A percentile compares a stretch with the other conserved stretches of the same genome.
Conservation (phyloP, 1,139 yeast species). For the Candida sanyaensis region DNA sequence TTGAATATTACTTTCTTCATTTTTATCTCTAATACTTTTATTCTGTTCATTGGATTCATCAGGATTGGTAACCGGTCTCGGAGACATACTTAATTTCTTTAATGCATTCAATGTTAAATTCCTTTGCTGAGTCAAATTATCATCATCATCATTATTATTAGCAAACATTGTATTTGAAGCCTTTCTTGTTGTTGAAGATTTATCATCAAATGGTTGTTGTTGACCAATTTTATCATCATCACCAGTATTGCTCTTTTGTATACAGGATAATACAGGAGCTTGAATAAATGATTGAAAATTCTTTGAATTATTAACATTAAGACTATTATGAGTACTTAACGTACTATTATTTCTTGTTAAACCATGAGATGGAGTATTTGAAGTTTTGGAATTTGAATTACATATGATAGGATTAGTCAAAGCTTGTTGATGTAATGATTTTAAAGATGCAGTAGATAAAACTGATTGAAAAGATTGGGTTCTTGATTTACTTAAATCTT, state of each 20-base stretch:
- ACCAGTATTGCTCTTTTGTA: constrained; percentile 23
- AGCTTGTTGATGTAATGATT: constrained; percentile 42
- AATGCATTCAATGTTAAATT: constrained; percentile 46
- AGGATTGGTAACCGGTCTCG: constrained; percentile 33
- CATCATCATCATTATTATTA: constrained; percentile 22
- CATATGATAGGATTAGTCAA: constrained; percentile 6
- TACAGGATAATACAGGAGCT: constrained; percentile 48
- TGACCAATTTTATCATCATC: constrained; percentile 44
- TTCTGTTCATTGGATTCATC: constrained; percentile 9
- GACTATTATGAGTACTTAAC: constrained; percentile 14
- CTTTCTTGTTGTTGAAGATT: constrained; percentile 6
- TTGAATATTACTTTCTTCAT: constrained; percentile 1
- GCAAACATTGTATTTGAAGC: constrained; percentile 6
- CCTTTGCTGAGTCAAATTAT: constrained; percentile 43
- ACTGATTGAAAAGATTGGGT: constrained; percentile 67
- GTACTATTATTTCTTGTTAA: constrained; percentile 27
- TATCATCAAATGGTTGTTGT: constrained; percentile 42
- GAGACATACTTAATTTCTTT: constrained; percentile 46
- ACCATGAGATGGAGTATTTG: constrained; percentile 15
- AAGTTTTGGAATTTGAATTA: constrained; percentile 8
- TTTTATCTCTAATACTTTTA: not conserved
- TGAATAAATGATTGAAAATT: constrained; percentile 51
- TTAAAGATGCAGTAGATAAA: constrained; percentile 60
- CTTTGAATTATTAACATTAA: constrained; percentile 22
- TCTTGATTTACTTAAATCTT: constrained; percentile 51